Evolutionary conservation across 2,329 filamentous ascomycete genomes (phyloP), one percentile per base, ranked within the genome.

Genomic region (Neopestalotiopsis sp.): DNA sequence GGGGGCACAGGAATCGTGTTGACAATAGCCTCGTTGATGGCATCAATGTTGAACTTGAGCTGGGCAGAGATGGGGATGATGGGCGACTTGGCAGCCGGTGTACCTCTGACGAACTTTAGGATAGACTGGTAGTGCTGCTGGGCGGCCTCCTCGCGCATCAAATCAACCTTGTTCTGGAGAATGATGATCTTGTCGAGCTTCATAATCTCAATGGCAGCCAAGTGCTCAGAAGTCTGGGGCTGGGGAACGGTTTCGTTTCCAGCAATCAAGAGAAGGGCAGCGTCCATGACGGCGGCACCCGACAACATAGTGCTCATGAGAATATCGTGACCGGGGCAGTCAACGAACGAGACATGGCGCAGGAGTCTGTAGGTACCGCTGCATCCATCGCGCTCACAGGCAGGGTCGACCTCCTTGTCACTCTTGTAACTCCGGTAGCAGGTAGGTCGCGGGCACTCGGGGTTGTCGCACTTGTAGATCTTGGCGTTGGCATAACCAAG

Each of bases 291-390:
- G 73, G 96, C 96, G 76, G 96, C 96, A 79, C 96, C 96, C 79
- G 96, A 99, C 88, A 99, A 91, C 96, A 99, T 99, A 77, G 96
- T 99, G 84, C 95, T 98, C 96, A 99, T 99, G 82, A 99, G 95
- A 94, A 99, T 99, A 85, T 99, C 96, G 93, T 99, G 96, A 83
- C 96, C 96, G 68, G 96, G 96, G 88, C 96, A 98, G 83, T 98
- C 96, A 75, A 98, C 96, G 81, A 98, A 99, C 17, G 94, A 97
- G 78, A 98, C 94, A 81, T 97, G 95, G 85, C 94, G 90, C 77
- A 97, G 84, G 78, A 99, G 85, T 78, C 94, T 87, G 85, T 98
- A 99, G 78, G 87, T 95, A 69, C 96, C 96, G 69, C 83, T 84
- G 79, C 96, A 99, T 74, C 95, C 95, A 72, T 97, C 93, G 74